phyloP scores from a whole-genome alignment of 345 rosid genomes.

The Hibiscus tridactylites region DNA sequence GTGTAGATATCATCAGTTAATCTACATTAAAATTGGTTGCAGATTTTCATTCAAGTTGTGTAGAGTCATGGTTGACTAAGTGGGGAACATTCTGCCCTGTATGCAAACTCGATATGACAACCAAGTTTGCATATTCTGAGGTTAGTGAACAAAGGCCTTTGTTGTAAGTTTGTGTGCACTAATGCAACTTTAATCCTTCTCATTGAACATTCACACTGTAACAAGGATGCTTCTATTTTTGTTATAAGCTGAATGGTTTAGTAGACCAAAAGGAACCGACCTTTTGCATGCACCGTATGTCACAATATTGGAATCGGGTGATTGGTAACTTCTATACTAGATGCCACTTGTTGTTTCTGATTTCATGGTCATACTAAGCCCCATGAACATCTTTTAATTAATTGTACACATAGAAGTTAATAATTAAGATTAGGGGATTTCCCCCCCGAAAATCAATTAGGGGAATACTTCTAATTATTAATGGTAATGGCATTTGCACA shows the following conservation, averaged over 20 bases:
- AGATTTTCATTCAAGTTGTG: constrained; percentile 65
- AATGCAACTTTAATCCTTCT: neutral
- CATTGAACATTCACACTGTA: neutral
- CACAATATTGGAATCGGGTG: neutral
- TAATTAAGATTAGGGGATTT: neutral
- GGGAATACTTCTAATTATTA: neutral
- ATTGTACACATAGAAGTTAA: neutral
- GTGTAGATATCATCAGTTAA: constrained; percentile 15
- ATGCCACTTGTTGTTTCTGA: neutral
- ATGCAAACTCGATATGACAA: constrained; percentile 64
- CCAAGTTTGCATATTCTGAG: constrained; percentile 28
- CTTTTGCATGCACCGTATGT: neutral
- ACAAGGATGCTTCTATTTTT: neutral
- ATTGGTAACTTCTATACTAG: neutral
- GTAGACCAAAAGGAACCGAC: neutral
- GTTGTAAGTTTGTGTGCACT: constrained; percentile 1
- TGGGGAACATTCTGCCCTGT: constrained; percentile 76
- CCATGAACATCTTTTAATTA: neutral
- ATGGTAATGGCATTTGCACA: neutral
- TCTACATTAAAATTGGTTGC: constrained; percentile 23
- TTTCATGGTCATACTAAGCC: neutral
- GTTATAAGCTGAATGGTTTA: neutral
- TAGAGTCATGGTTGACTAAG: constrained; percentile 68
- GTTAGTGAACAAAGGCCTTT: constrained; percentile 19
- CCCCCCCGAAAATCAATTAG: neutral